Evolutionary conservation across 2,329 filamentous ascomycete genomes (phyloP).

Genomic region (Penicillium sp.): DNA sequence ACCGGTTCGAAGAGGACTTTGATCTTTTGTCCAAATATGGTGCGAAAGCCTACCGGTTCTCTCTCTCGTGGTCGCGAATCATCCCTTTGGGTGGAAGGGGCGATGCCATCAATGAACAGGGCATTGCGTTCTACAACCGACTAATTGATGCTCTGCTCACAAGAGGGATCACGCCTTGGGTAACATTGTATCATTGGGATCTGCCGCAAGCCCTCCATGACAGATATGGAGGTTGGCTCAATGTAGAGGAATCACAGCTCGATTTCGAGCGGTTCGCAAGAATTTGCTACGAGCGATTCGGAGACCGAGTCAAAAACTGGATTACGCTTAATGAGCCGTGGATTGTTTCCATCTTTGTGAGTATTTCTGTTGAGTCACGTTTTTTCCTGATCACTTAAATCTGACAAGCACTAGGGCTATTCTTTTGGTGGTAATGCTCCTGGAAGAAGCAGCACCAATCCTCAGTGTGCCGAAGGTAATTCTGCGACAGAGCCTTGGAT

Average conservation of each 20-base stretch:
- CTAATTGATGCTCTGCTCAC: constrained; percentile 47
- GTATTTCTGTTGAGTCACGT: neutral
- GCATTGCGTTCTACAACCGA: constrained; percentile 51
- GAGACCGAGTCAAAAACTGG: constrained; percentile 45
- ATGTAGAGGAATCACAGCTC: constrained; percentile 30
- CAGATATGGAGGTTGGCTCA: constrained; percentile 40
- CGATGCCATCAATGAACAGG: constrained; percentile 49
- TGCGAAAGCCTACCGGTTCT: constrained; percentile 43
- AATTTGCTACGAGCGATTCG: constrained; percentile 44
- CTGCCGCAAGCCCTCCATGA: constrained; percentile 42
- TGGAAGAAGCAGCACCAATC: constrained; percentile 26
- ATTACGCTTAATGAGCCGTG: constrained; percentile 50
- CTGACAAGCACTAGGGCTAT: constrained; percentile 14
- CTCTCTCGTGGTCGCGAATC: constrained; percentile 52
- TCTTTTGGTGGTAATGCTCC: constrained; percentile 31
- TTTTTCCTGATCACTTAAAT: neutral
- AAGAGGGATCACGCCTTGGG: constrained; percentile 45
- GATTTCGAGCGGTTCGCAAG: constrained; percentile 49
- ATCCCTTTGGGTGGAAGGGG: constrained; percentile 49
- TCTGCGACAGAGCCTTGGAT: constrained; percentile 32
- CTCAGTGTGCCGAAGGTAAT: constrained; percentile 21
- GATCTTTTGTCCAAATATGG: constrained; percentile 35
- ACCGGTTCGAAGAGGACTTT: constrained; percentile 50
- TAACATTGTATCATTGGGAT: constrained; percentile 52
- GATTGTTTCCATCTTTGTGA: constrained; percentile 30